phyloP scores from a whole-genome alignment of 2,329 filamentous ascomycete species.

The Paraphoma chrysanthemicola region DNA sequence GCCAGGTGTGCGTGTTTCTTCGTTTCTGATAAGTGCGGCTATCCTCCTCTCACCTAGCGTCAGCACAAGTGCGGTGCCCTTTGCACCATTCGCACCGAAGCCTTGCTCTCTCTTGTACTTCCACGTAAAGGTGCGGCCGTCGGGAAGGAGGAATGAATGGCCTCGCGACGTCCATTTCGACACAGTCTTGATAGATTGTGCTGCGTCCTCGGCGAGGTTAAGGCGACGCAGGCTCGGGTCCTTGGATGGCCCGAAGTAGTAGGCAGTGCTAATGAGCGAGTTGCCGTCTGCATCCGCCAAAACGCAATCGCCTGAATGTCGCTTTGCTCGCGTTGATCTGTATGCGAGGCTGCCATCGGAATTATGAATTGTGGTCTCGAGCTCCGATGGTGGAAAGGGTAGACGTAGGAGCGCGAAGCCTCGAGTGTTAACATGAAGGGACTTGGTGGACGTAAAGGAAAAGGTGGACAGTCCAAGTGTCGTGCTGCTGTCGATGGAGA shows the following conservation, averaged over 20 bases:
- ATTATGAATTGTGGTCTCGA: slow-evolving; percentile 41
- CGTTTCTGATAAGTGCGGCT: slow-evolving; percentile 51
- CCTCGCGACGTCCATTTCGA: slow-evolving; percentile 57
- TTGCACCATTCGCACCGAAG: slow-evolving; percentile 19
- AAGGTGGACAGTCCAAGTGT: slow-evolving; percentile 11
- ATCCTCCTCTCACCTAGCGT: slow-evolving; percentile 28
- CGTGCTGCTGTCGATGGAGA: slow-evolving; percentile 22
- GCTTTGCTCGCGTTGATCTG: slow-evolving; percentile 58
- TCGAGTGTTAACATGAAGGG: slow-evolving; percentile 58
- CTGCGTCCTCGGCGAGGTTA: slow-evolving; percentile 28
- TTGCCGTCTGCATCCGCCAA: slow-evolving; percentile 49
- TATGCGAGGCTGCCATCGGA: slow-evolving; percentile 55
- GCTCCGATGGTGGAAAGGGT: slow-evolving; percentile 49
- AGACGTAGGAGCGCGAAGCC: slow-evolving; percentile 56
- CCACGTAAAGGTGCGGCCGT: slow-evolving; percentile 62
- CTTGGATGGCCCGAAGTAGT: slow-evolving; percentile 63
- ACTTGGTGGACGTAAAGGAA: slow-evolving; percentile 53
- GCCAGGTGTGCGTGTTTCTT: slow-evolving; percentile 50
- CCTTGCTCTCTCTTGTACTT: slow-evolving; percentile 51
- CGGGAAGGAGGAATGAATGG: slow-evolving; percentile 55
- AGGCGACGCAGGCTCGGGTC: slow-evolving; percentile 58
- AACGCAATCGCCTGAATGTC: slow-evolving; percentile 59
- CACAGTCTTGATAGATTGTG: slow-evolving; percentile 37
- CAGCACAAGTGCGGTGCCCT: slow-evolving; percentile 24
- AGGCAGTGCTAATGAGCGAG: slow-evolving; percentile 60